Evolutionary conservation across 1,284 basidiomycete species (phyloP), one percentile per base, ranked within the genome.

Genomic region (Ceratobasidium sp.): DNA sequence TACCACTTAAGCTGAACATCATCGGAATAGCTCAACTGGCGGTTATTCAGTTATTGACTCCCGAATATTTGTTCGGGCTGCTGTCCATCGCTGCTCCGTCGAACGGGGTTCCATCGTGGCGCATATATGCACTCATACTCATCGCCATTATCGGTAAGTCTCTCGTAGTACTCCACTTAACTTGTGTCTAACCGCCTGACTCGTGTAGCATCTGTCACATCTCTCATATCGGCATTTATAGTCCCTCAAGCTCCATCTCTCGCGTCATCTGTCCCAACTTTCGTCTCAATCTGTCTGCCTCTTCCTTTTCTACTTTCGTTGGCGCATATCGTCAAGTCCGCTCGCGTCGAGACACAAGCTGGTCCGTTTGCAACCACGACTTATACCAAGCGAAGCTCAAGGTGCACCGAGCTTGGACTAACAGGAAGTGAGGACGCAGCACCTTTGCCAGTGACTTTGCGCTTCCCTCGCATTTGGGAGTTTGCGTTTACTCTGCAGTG

Each of bases 101-200:
- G 1, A 73, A 61, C 31, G 58, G 56, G 5, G 31, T 51, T 2
- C 69, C 69, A 49, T 61, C 69, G 31, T 63, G 69, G 69, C 69
- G 69, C 58, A 73, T 73, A 73, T 73, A 73, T 73, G 69, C 69
- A 35, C 39, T 73, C 20, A 63, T 73, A 5, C 17, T 63, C 3
- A 31, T 47, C 11, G 2, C 58, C 20, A 31, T 73, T 15, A 2
- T 31, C 31, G 42, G 69, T 51, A 33, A 31, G 69, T 45, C n/a
- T 17, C 17, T 4, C 28, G 1, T 28, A 56, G 3, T 8, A 33
- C 3, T 26, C 26, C 5, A 20, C 45, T 13, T 47, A 7, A 35
- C 20, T 8, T 23, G n/a, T 1, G 3, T 23, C 51, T 54, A 1
- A 54, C 13, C 6, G n/a, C 11, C 10, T 23, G 23, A 33, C 13